Conservation (phyloP, 2,329 filamentous ascomycete genomes). For the Colletotrichum tanaceti region DNA sequence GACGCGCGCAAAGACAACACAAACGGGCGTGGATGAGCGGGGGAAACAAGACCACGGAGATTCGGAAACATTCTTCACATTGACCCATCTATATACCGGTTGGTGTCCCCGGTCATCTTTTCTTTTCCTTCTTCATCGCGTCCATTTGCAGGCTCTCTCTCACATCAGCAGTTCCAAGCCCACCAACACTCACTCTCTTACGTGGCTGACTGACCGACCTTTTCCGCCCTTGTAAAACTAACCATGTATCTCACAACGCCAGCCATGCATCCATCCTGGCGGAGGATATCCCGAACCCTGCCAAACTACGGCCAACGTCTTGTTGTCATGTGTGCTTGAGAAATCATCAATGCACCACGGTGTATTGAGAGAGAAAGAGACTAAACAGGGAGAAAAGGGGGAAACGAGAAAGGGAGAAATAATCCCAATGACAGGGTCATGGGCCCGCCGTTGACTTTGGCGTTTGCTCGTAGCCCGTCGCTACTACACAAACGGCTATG, state of each 20-base stretch:
- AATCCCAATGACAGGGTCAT: slow-evolving; percentile 5
- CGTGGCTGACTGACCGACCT: slow-evolving; percentile 16
- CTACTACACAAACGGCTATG: slow-evolving; percentile 5
- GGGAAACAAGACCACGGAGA: slow-evolving; percentile 13
- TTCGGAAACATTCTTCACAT: slow-evolving; percentile 33
- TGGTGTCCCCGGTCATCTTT: slow-evolving; percentile 20
- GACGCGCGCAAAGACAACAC: neutral
- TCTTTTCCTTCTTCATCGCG: slow-evolving; percentile 15
- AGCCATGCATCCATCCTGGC: slow-evolving; percentile 37
- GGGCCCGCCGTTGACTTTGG: slow-evolving; percentile 1
- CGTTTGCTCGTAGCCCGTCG: neutral
- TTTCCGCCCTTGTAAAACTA: slow-evolving; percentile 34
- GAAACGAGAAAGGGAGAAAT: neutral
- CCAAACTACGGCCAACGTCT: slow-evolving; percentile 12
- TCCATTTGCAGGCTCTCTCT: slow-evolving; percentile 18
- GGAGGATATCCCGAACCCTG: slow-evolving; percentile 33
- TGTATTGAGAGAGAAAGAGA: slow-evolving; percentile 17
- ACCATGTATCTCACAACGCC: slow-evolving; percentile 40
- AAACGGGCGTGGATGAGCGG: neutral
- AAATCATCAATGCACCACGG: neutral
- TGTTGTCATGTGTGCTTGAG: slow-evolving; percentile 13
- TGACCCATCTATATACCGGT: slow-evolving; percentile 40
- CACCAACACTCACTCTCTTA: slow-evolving; percentile 7
- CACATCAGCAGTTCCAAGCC: slow-evolving; percentile 22
- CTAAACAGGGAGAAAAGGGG: slow-evolving; percentile 7